Evolutionary conservation across 2,329 filamentous ascomycete genomes (phyloP), one percentile per base, ranked within the genome.

Genomic region (Penicillium sp.): DNA sequence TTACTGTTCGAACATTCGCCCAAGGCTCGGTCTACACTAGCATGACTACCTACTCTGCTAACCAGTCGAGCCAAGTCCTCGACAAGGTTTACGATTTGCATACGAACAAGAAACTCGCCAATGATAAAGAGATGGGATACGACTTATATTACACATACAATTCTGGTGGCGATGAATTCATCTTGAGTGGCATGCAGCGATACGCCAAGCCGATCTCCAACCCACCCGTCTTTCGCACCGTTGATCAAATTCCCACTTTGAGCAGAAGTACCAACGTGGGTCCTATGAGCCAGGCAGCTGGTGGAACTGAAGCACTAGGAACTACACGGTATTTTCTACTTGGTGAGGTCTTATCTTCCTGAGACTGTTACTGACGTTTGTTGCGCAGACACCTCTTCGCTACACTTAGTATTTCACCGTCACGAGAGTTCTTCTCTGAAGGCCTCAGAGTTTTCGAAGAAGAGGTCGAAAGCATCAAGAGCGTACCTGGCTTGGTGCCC

Each of bases 11-110:
- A 5, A 71, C 75, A 0, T 70, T 71, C 31, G 51, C 66, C 3
- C 71, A 67, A 40, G 71, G 68, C n/a, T 43, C 66, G 6, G 60
- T 76, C 39, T 76, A 71, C 68, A 71, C 67, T n/a, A 67, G 70
- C 4, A 34, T 52, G 10, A 61, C 55, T 21, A 46, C 52, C 13
- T 72, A 66, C 46, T 16, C 43, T 11, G 16, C 31, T 9, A 52
- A 56, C 24, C 39, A 56, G 6, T 48, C 36, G 1, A 39, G 47
- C n/a, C 38, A 44, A 34, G 50, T 56, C 5, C 47, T 54, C 27
- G 54, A 45, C 43, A 36, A 48, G 31, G 49, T 47, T 13, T 53
- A 53, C 24, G 49, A 59, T n/a, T 44, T 63, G 1, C 62, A 27
- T 27, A 27, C 24, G 1, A 50, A 57, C 40, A 14, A 32, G 10